Evolutionary conservation across 306 rosid genomes (phyloP).

Genomic region (barrel medic (Medicago truncatula)): MtrunA17r5.0-ANR NC_053043.1:3474501-3475000

Average conservation of each 20-base stretch:
- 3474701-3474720: slow-evolving; percentile 67
- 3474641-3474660: slow-evolving; percentile 67
- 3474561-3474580: slow-evolving; percentile 65
- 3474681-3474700: slow-evolving; percentile 73
- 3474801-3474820: slow-evolving; percentile 56
- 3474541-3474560: slow-evolving; percentile 50
- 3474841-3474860: slow-evolving; percentile 57
- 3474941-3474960: slow-evolving; percentile 49
- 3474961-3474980: slow-evolving; percentile 43
- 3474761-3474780: slow-evolving; percentile 58
- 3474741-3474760: slow-evolving; percentile 63
- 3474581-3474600: slow-evolving; percentile 76
- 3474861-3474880: slow-evolving; percentile 61
- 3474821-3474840: slow-evolving; percentile 54
- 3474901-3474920: slow-evolving; percentile 83
- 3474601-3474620: slow-evolving; percentile 69
- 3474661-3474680: slow-evolving; percentile 58
- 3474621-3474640: slow-evolving; percentile 79
- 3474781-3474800: slow-evolving; percentile 70
- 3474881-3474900: slow-evolving; percentile 81
- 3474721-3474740: slow-evolving; percentile 65
- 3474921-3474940: slow-evolving; percentile 74
- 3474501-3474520: slow-evolving; percentile 58
- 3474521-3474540: slow-evolving; percentile 61
- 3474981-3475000: slow-evolving; percentile 54